phyloP scores from a whole-genome alignment of 2,329 filamentous ascomycete species.

The Fonsecaea nubica region DNA sequence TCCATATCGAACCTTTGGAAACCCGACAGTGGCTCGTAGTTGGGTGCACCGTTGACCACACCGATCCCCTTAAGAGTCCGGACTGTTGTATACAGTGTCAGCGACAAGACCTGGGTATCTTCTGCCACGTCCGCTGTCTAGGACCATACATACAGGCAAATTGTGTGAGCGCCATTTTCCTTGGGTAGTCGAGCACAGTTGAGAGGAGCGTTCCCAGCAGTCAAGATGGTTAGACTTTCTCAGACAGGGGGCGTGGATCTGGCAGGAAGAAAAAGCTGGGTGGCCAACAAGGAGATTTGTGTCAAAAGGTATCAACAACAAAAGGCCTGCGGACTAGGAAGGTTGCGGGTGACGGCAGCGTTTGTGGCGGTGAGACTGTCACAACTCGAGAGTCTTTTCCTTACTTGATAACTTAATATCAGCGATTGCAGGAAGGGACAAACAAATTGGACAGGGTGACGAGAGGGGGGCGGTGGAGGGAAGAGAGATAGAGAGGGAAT shows the following conservation, averaged over 20 bases:
- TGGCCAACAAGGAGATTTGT: conserved; percentile 5
- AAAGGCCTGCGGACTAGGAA: conserved; percentile 15
- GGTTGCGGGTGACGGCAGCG: conserved; percentile 18
- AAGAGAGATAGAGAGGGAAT: conserved; percentile 35
- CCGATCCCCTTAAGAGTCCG: conserved; percentile 97
- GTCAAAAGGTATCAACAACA: conserved; percentile 39
- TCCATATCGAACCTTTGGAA: conserved; percentile 64
- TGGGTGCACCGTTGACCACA: conserved; percentile 86
- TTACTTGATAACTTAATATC: conserved; percentile 61
- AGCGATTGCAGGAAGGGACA: conserved; percentile 47
- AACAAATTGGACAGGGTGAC: conserved; percentile 42
- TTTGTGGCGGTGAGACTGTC: conserved; percentile 38
- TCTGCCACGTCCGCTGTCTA: conserved; percentile 6
- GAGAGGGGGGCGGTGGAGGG: conserved; percentile 37
- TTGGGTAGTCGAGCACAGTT: background rate
- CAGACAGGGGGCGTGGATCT: background rate
- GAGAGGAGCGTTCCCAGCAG: background rate
- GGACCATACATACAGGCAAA: conserved; percentile 72
- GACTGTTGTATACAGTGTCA: conserved; percentile 55
- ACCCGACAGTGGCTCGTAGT: conserved; percentile 82
- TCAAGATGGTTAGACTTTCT: background rate
- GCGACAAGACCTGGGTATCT: conserved; percentile 12
- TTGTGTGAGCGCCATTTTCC: conserved; percentile 82
- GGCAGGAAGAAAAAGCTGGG: conserved; percentile 6
- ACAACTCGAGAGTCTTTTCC: conserved; percentile 44